These are phyloP conservation scores for Albugo candida DNA, from an alignment of 352 stramenopile species.

Conservation along the genomic window DNA sequence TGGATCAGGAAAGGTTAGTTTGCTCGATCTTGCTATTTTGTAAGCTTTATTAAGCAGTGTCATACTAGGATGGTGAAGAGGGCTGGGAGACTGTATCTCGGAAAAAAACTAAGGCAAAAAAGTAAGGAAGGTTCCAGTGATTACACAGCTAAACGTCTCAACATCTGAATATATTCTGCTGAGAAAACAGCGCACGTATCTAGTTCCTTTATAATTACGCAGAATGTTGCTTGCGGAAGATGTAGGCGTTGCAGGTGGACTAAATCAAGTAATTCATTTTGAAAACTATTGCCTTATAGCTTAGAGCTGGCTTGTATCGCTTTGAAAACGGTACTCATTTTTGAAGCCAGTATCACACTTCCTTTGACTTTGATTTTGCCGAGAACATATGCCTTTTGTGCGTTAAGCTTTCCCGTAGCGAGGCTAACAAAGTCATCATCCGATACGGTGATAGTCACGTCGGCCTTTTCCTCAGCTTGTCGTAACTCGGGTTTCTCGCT, in stretches of 20 bases:
- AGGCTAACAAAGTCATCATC: conserved; percentile 70
- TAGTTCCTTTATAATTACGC: background rate
- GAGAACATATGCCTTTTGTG: conserved; percentile 91
- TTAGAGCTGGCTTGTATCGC: conserved; percentile 70
- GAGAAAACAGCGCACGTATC: background rate
- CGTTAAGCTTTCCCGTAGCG: conserved; percentile 74
- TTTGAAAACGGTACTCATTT: conserved; percentile 84
- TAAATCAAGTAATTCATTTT: too few relatives aligned
- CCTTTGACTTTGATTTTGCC: conserved; percentile 90
- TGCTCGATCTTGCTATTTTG: background rate
- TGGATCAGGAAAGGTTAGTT: conserved; percentile 22
- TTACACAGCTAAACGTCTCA: too few relatives aligned
- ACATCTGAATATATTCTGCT: too few relatives aligned
- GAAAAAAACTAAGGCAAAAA: conserved; percentile 29
- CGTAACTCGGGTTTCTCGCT: conserved; percentile 27
- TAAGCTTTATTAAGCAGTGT: background rate
- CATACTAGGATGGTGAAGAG: conserved; percentile 17
- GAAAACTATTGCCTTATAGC: conserved; percentile 17
- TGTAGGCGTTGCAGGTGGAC: background rate
- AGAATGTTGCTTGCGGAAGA: background rate
- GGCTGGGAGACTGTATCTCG: conserved; percentile 59
- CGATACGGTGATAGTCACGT: conserved; percentile 54
- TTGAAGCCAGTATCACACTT: conserved; percentile 90
- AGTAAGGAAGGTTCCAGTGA: conserved; percentile 10
- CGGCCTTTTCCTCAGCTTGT: conserved; percentile 41